Conservation (phyloP, 768 basidiomycete species). For the Mycena venus region DNA sequence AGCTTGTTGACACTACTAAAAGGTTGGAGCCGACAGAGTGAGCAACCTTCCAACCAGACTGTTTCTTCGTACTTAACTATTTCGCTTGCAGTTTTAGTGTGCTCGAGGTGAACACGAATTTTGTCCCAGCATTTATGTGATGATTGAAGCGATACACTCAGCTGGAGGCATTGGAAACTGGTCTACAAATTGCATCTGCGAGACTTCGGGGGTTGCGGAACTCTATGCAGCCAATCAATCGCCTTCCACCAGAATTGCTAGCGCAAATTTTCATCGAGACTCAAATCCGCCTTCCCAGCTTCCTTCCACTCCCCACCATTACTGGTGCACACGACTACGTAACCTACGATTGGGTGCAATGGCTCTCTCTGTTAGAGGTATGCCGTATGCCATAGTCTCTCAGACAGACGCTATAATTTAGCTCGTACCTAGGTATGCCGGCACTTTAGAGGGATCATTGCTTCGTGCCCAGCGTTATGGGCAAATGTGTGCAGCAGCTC, state of each 20-base stretch:
- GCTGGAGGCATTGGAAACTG: slow-evolving; percentile 14
- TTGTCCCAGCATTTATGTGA: background rate
- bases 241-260: slow-evolving; percentile 30
- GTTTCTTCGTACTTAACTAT: background rate
- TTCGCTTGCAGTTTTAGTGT: background rate
- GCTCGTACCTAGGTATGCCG: too few species aligned
- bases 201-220: slow-evolving; percentile 18
- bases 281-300: slow-evolving; percentile 11
- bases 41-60: background rate
- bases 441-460: slow-evolving; percentile 34
- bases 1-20: background rate
- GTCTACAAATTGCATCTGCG: slow-evolving; percentile 6
- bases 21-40: background rate
- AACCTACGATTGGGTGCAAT: background rate
- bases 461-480: slow-evolving; percentile 26
- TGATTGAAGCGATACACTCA: background rate
- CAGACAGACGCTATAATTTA: too few species aligned
- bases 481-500: slow-evolving; percentile 20
- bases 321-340: background rate
- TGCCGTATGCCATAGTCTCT: too few species aligned
- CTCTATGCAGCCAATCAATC: slow-evolving; percentile 24
- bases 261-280: slow-evolving; percentile 16
- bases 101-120: background rate
- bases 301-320: slow-evolving; percentile 9
- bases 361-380: slow-evolving; percentile 15